Evolutionary conservation across 768 basidiomycete species (phyloP).

Genomic region (Tricholoma terreum): DNA sequence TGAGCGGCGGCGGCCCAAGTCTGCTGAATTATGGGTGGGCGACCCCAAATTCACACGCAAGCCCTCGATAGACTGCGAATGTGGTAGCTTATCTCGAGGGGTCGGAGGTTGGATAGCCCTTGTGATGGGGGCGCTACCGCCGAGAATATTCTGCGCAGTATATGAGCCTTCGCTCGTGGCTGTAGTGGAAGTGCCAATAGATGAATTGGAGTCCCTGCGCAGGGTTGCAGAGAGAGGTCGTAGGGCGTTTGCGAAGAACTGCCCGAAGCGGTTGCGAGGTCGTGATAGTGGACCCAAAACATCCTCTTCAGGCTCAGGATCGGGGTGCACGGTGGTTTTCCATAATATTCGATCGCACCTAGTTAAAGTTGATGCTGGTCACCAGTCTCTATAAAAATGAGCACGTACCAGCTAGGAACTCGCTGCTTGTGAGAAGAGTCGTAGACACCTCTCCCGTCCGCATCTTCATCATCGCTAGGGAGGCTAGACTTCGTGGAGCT

Average conservation of each 20-base stretch:
- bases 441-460: conserved; percentile 60
- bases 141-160: conserved; percentile 15
- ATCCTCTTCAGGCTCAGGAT: conserved; percentile 37
- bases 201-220: conserved; percentile 36
- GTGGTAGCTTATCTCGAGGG: background rate
- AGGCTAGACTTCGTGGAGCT: conserved; percentile 35
- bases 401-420: conserved; percentile 76
- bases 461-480: conserved; percentile 35
- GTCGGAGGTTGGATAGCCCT: background rate
- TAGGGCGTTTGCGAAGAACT: conserved; percentile 53
- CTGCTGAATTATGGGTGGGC: background rate
- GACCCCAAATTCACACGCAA: background rate
- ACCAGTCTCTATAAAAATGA: background rate
- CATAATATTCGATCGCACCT: conserved; percentile 87
- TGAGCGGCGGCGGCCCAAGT: background rate
- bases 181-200: conserved; percentile 21
- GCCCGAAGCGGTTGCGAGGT: conserved; percentile 47
- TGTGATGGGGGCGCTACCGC: background rate
- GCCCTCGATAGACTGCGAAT: background rate
- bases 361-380: background rate
- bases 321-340: conserved; percentile 65
- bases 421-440: conserved; percentile 80
- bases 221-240: conserved; percentile 40
- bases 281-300: conserved; percentile 21
- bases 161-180: conserved; percentile 17